These are phyloP conservation scores for Leccinum aurantiacum DNA, from an alignment of 768 basidiomycete species.

Conservation along the genomic window DNA sequence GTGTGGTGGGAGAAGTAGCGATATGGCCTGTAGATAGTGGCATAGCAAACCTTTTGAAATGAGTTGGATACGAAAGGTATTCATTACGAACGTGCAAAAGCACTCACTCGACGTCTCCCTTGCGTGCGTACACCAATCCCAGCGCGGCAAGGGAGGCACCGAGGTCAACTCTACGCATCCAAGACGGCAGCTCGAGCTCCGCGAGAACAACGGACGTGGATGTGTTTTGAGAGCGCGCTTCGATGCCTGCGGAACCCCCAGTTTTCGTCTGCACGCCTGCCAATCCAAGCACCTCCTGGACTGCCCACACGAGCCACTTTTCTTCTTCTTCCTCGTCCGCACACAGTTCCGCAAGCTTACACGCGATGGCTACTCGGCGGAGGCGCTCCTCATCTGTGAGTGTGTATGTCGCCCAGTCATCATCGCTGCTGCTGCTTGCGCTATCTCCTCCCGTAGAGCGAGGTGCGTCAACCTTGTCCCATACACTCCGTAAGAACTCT, in stretches of 20 bases:
- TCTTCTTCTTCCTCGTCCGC: constrained; percentile 39
- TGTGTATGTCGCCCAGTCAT: constrained; percentile 24
- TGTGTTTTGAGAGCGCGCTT: background rate
- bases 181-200: constrained; percentile 56
- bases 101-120: constrained; percentile 47
- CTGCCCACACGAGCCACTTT: constrained; percentile 43
- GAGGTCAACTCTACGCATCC: constrained; percentile 60
- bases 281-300: constrained; percentile 42
- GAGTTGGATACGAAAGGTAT: background rate
- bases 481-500: constrained; percentile 23
- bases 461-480: constrained; percentile 19
- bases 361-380: constrained; percentile 45
- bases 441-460: constrained; percentile 1
- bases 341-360: constrained; percentile 45
- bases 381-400: constrained; percentile 40
- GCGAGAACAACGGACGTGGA: constrained; percentile 37
- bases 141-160: constrained; percentile 72
- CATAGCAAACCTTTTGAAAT: constrained; percentile 51
- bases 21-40: constrained; percentile 65
- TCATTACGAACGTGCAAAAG: background rate
- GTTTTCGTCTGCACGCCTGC: constrained; percentile 11
- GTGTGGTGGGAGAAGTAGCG: constrained; percentile 52
- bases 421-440: background rate
- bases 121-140: constrained; percentile 57
- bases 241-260: background rate